A percentile compares a stretch with the other conserved stretches of the same genome.
Conservation (phyloP, 2,329 filamentous ascomycete species). For the Aspergillus pseudoterreus region DNA sequence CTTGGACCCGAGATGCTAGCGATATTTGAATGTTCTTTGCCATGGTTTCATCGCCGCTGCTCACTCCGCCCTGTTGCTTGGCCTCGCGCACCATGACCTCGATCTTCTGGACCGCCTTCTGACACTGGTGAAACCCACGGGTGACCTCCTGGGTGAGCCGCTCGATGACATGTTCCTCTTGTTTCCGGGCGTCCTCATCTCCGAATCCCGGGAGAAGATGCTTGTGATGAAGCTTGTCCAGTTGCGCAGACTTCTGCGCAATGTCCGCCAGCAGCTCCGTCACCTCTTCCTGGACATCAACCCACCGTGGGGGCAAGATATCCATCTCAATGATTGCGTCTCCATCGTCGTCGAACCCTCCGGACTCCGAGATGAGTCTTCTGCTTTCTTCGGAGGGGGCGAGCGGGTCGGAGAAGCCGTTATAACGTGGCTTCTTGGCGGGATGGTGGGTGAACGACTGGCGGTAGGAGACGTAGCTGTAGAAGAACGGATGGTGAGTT, state of each 20-base stretch:
- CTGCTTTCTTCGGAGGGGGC: constrained; percentile 66
- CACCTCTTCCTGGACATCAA: constrained; percentile 91
- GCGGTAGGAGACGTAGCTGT: constrained; percentile 95
- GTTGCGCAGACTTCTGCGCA: constrained; percentile 73
- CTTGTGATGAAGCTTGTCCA: constrained; percentile 94
- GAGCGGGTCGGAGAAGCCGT: constrained; percentile 59
- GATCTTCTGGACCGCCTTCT: constrained; percentile 81
- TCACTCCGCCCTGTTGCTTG: constrained; percentile 65
- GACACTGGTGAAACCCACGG: constrained; percentile 81
- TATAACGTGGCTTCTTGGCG: constrained; percentile 74
- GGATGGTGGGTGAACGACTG: constrained; percentile 97
- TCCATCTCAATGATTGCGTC: constrained; percentile 99
- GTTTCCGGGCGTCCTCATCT: constrained; percentile 82
- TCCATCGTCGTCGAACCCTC: constrained; percentile 71
- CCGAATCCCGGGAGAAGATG: constrained; percentile 96
- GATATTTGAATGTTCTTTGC: constrained; percentile 93
- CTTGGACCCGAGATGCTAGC: constrained; percentile 81
- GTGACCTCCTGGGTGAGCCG: constrained; percentile 86
- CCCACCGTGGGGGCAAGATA: constrained; percentile 88
- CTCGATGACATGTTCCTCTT: constrained; percentile 89
- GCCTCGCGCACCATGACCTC: constrained; percentile 83
- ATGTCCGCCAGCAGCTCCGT: constrained; percentile 77
- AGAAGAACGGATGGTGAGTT: neutral
- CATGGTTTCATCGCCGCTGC: constrained; percentile 87
- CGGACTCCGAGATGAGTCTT: constrained; percentile 76